Percentiles rank a stretch among this genome's conserved stretches.
phyloP scores from a whole-genome alignment of 257 asterid genomes.

The Capsicum baccatum region DNA sequence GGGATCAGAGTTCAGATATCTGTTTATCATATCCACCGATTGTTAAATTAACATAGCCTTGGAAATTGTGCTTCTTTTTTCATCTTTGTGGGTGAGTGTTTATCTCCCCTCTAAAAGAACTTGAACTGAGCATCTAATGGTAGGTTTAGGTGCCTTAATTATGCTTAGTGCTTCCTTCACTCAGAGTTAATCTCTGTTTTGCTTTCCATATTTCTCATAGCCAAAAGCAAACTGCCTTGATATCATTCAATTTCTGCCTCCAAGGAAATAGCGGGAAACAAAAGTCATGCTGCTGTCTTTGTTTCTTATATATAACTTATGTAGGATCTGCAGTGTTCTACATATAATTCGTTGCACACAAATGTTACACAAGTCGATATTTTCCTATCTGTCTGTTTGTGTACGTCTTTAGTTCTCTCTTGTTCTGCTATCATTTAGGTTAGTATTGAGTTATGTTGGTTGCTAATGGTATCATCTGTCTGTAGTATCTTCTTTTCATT shows the following conservation, averaged over 20 bases:
- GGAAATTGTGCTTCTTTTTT: neutral
- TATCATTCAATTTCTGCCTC: conserved; percentile 17
- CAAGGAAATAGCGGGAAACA: neutral
- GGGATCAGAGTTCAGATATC: conserved; percentile 2
- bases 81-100: neutral
- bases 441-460: conserved; percentile 3
- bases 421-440: conserved; percentile 5
- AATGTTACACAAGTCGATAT: neutral
- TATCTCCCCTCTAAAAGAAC: neutral
- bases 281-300: neutral
- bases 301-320: conserved; percentile 21
- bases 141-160: conserved; percentile 13
- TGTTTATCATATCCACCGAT: neutral
- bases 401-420: neutral
- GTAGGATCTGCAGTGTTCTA: conserved; percentile 7
- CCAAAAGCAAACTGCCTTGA: neutral
- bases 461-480: neutral
- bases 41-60: neutral
- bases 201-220: conserved; percentile 6
- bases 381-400: neutral
- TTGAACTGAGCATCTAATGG: conserved; percentile 18
- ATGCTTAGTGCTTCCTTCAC: neutral
- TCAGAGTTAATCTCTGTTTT: neutral
- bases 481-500: conserved; percentile 19
- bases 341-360: conserved; percentile 2